A percentile compares a stretch with the other conserved stretches of the same genome.
phyloP scores from a whole-genome alignment of 2,329 filamentous ascomycete genomes.

The Exophiala sp. region DNA sequence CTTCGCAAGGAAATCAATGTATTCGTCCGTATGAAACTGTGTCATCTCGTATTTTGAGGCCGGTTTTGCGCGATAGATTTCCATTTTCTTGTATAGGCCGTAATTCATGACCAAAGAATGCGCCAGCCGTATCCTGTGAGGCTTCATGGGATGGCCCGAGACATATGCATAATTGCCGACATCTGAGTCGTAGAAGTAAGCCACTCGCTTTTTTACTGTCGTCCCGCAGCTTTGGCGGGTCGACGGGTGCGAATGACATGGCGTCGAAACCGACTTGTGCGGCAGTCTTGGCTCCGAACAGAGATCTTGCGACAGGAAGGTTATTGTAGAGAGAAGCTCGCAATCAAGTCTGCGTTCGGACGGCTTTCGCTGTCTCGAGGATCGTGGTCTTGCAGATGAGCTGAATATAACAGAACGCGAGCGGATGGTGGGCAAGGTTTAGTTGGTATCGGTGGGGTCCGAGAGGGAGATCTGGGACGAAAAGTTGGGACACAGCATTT shows the following conservation, averaged over 20 bases:
- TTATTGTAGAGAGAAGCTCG: not conserved
- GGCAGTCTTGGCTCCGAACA: not conserved
- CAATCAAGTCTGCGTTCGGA: not conserved
- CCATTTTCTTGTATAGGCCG: constrained; percentile 66
- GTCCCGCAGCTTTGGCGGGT: constrained; percentile 45
- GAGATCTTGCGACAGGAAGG: not conserved
- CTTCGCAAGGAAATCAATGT: constrained; percentile 68
- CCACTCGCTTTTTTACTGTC: constrained; percentile 71
- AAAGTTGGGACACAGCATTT: not conserved
- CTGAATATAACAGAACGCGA: not conserved
- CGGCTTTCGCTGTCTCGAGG: not conserved
- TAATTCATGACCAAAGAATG: constrained; percentile 65
- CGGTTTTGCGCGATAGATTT: constrained; percentile 74
- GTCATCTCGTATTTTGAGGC: constrained; percentile 65
- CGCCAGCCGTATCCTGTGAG: constrained; percentile 62
- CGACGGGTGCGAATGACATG: constrained; percentile 53
- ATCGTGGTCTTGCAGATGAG: no score
- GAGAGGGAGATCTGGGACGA: not conserved
- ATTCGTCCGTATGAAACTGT: constrained; percentile 68
- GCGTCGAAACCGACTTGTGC: constrained; percentile 12
- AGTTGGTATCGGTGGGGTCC: not conserved
- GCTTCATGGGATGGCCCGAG: constrained; percentile 63
- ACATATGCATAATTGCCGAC: constrained; percentile 98
- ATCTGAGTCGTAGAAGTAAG: constrained; percentile 97
- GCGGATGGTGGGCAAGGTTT: not conserved